Conservation (phyloP, 768 basidiomycete species). For the Amyloporia xantha region DNA sequence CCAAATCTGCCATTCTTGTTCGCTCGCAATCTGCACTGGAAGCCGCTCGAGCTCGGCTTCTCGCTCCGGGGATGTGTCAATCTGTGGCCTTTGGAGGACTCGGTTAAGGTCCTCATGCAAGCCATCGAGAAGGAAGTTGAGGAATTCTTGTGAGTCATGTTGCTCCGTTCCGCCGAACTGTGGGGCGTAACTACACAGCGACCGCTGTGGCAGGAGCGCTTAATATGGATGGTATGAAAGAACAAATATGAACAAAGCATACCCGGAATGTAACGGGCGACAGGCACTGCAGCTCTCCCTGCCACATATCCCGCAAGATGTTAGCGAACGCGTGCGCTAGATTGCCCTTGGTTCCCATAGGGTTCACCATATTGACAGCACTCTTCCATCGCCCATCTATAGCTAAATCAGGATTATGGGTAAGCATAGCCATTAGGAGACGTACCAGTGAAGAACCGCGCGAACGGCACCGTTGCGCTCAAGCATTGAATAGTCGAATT, state of each 20-base stretch:
- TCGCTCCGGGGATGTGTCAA: constrained; percentile 63
- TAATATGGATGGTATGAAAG: too few species aligned
- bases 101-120: constrained; percentile 95
- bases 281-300: constrained; percentile 75
- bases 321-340: constrained; percentile 78
- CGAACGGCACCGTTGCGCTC: constrained; percentile 89
- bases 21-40: constrained; percentile 81
- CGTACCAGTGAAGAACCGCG: constrained; percentile 86
- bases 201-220: too few species aligned
- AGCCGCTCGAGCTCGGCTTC: constrained; percentile 87
- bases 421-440: constrained; percentile 7
- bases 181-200: constrained; percentile 49
- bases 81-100: constrained; percentile 64
- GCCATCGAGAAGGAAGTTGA: constrained; percentile 90
- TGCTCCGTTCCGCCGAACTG: constrained; percentile 87
- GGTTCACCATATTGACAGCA: constrained; percentile 81
- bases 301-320: constrained; percentile 83
- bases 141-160: constrained; percentile 97
- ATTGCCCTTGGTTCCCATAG: constrained; percentile 80
- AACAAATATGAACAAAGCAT: too few species aligned
- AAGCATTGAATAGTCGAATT: constrained; percentile 97
- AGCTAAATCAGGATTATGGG: background rate
- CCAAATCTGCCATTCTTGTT: constrained; percentile 91
- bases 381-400: constrained; percentile 74
- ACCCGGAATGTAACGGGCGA: constrained; percentile 83